Base-by-base conservation (phyloP, 2,329 filamentous ascomycete genomes). In the Scleromitrula shiraiana region DNA sequence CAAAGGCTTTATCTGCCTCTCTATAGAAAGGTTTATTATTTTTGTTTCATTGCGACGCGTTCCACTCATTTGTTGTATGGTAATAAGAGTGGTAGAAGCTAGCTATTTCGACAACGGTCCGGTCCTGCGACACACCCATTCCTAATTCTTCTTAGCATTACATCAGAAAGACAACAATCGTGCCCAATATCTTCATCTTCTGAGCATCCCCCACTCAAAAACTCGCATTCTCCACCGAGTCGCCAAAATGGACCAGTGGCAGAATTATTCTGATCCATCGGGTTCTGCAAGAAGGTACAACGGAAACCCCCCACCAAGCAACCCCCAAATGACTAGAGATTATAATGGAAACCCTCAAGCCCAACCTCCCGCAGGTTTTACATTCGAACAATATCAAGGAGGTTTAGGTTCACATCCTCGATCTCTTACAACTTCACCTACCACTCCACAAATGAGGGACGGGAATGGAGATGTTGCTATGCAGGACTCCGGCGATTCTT, bases 401-500 rank as follows among this genome's bases (percentile, higher is more conserved):
- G 66, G 64, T 46, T 59, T 70, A 49, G 50, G 56, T 56, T 65
- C 46, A 30, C 69, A 67, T 60, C 65, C 70, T 52, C 70, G 71
- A 67, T 73, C 77, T 59, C 71, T 80, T 61, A 71, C 73, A 51
- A 71, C 75, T 32, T 82, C 82, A 49, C 75, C 81, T 53, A 70
- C 78, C 61, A 67, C 69, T 50, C 74, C 73, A 54, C 77, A 80
- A 60, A 66, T 75, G 61, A 82, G 83, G 71, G 83, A 88, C 68
- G 78, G 78, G 56, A 87, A 85, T 64, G 79, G 82, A 61, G 85
- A 90, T 68, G 75, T 88, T 50, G 73, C 83, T 53, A 96, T 96
- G 90, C 87, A 93, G 68, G 90, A 95, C 67, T 80, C 80, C 52
- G 75, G 77, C 67, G 80, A 86, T 40, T 94, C 94, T 69, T 83